Evolutionary conservation across 177 flowering plant genomes (phyloP).

Genomic region (Telopea speciosissima): DNA sequence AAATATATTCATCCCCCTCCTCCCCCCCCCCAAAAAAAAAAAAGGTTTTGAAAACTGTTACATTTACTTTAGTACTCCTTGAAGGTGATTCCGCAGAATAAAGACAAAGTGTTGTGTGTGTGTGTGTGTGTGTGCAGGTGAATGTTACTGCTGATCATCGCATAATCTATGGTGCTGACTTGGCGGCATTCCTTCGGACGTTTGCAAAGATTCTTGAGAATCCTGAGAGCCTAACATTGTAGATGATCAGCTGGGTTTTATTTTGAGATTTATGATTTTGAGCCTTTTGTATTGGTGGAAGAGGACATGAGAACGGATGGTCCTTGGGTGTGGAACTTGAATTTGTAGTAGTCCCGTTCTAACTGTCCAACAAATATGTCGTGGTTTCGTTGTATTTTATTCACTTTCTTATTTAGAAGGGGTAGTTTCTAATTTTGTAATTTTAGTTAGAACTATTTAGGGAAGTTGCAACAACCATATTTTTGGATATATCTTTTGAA

Average conservation of each 20-base stretch:
- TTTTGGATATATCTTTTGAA: too few relatives aligned
- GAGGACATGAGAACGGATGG: neutral
- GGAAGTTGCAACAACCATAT: neutral
- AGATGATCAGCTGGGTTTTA: slow-evolving; percentile 13
- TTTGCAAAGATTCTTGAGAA: slow-evolving; percentile 79
- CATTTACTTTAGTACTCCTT: too few relatives aligned
- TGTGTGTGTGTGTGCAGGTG: slow-evolving; percentile 39
- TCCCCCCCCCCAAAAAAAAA: too few relatives aligned
- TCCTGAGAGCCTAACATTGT: slow-evolving; percentile 74
- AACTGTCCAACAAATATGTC: neutral
- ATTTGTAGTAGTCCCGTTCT: neutral
- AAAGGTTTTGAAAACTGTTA: too few relatives aligned
- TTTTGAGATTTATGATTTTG: neutral
- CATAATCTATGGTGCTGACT: slow-evolving; percentile 82
- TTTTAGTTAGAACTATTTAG: neutral
- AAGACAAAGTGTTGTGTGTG: too few relatives aligned
- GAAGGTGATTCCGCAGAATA: too few relatives aligned
- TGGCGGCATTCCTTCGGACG: slow-evolving; percentile 88
- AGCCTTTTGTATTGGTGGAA: slow-evolving; percentile 7
- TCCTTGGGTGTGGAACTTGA: slow-evolving; percentile 1
- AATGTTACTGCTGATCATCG: slow-evolving; percentile 96
- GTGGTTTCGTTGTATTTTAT: neutral
- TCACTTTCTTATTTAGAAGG: neutral
- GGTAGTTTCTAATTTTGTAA: neutral
- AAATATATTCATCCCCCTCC: too few relatives aligned